phyloP scores from a whole-genome alignment of 1,284 basidiomycete genomes.

The Rhodotorula glutinis region DNA sequence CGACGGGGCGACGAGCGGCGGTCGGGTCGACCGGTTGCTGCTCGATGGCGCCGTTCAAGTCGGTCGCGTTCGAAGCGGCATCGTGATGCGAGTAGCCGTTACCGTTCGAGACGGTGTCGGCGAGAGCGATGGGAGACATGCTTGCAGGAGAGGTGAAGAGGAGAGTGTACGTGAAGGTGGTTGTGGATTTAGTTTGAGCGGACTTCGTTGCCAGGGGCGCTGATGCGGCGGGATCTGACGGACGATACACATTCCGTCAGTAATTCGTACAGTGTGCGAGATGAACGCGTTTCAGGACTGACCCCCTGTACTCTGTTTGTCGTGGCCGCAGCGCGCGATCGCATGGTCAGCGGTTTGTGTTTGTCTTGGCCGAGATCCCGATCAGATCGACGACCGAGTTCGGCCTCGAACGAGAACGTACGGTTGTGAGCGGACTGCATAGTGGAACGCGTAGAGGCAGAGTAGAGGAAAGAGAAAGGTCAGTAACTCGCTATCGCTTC shows the following conservation, averaged over 20 bases:
- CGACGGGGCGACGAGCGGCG: constrained; percentile 65
- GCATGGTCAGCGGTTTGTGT: background rate
- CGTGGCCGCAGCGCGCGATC: no score
- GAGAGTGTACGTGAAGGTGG: constrained; percentile 8
- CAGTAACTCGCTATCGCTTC: background rate
- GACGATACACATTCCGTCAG: no score
- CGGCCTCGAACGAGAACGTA: background rate
- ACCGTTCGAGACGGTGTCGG: constrained; percentile 53
- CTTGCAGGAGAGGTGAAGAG: background rate
- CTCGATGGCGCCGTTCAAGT: constrained; percentile 38
- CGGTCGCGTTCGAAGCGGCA: constrained; percentile 47
- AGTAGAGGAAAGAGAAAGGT: background rate
- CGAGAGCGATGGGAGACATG: constrained; percentile 48
- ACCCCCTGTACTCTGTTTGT: constrained; percentile 7
- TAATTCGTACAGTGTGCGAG: background rate
- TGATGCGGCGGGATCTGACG: constrained; percentile 8
- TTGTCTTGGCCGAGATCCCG: background rate
- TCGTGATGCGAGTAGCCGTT: constrained; percentile 80
- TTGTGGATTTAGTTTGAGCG: constrained; percentile 39
- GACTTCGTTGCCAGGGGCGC: constrained; percentile 12
- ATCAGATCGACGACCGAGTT: no score
- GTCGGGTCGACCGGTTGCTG: constrained; percentile 67
- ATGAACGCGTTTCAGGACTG: background rate
- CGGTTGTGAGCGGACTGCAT: constrained; percentile 24
- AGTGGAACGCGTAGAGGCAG: background rate